phyloP scores from a whole-genome alignment of 768 basidiomycete genomes.

The Suillus spraguei region DNA sequence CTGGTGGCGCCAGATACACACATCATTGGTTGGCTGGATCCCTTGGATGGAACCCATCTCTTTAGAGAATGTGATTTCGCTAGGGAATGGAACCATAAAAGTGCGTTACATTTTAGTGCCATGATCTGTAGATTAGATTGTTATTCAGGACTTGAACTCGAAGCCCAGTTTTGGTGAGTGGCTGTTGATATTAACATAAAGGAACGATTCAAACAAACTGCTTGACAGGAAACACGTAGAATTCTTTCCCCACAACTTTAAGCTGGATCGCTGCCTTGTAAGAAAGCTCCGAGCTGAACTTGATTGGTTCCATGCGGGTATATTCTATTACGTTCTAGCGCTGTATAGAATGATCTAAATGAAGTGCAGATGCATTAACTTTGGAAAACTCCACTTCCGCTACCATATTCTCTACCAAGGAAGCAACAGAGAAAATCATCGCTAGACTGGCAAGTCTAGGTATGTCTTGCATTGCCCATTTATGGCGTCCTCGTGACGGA shows the following conservation, averaged over 20 bases:
- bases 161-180: too few relatives aligned
- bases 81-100: too few relatives aligned
- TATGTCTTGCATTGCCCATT: background rate
- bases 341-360: background rate
- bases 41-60: too few relatives aligned
- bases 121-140: too few relatives aligned
- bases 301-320: background rate
- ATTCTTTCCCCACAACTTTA: background rate
- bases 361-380: background rate
- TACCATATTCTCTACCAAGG: background rate
- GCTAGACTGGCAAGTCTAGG: background rate
- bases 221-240: too few relatives aligned
- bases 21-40: too few relatives aligned
- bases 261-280: background rate
- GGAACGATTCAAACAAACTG: too few relatives aligned
- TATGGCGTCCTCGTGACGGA: background rate
- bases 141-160: too few relatives aligned
- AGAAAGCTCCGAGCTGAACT: background rate
- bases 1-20: too few relatives aligned
- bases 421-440: background rate
- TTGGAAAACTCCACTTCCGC: slow-evolving; percentile 3
- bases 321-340: rapidly evolving
- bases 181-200: too few relatives aligned
- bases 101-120: too few relatives aligned
- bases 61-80: too few relatives aligned